Percentiles rank a stretch among this genome's conserved stretches.
Conservation (phyloP, 2,329 filamentous ascomycete species). For the Diplodia mutila region DNA sequence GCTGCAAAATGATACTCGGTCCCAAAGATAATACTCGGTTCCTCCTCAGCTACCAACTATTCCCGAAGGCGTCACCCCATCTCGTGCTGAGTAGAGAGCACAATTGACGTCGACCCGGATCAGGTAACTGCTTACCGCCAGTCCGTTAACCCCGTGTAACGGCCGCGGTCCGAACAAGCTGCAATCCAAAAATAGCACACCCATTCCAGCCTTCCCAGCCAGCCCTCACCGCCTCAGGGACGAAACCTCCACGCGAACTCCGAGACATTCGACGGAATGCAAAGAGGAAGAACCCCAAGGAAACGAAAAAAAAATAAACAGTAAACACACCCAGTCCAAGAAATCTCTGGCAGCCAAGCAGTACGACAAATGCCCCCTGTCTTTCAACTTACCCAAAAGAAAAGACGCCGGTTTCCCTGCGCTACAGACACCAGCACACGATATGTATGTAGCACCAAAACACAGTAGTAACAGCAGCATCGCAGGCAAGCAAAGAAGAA, state of each 20-base stretch:
- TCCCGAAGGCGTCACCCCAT: background rate
- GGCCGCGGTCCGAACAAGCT: background rate
- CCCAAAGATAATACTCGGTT: background rate
- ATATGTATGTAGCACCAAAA: background rate
- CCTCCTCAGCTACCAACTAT: background rate
- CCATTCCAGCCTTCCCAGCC: background rate
- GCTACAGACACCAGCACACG: too few species aligned
- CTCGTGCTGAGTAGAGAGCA: background rate
- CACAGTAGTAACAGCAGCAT: background rate
- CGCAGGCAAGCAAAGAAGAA: too few species aligned
- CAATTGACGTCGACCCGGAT: background rate
- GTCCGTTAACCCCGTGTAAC: background rate
- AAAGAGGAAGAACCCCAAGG: background rate
- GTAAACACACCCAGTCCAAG: background rate
- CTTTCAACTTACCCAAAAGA: background rate
- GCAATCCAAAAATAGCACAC: background rate
- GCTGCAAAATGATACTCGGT: background rate
- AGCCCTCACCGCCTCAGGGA: background rate
- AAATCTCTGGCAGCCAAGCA: too few species aligned
- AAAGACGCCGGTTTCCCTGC: too few species aligned
- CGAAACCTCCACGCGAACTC: background rate
- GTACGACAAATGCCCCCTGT: too few species aligned
- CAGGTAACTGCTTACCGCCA: background rate
- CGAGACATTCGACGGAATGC: background rate
- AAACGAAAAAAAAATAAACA: background rate